phyloP scores from a whole-genome alignment of 768 basidiomycete genomes.

The Amyloporia xantha region DNA sequence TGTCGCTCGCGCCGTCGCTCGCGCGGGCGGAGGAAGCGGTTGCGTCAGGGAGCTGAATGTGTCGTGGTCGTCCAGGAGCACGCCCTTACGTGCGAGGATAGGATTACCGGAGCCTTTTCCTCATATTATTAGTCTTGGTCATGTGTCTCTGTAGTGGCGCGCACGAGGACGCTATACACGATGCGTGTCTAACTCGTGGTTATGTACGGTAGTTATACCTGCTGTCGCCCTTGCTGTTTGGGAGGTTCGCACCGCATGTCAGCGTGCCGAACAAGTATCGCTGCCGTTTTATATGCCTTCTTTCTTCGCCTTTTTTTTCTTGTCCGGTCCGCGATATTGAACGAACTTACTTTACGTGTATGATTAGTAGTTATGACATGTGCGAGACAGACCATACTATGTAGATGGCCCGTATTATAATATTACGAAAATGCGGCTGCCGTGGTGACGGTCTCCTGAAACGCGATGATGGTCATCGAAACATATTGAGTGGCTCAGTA shows the following conservation, averaged over 20 bases:
- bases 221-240: neutral
- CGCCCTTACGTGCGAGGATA: too few species aligned
- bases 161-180: neutral
- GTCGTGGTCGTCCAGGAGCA: too few species aligned
- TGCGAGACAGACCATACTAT: neutral
- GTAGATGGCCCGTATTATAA: neutral
- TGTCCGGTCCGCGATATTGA: neutral
- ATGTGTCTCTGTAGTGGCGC: neutral
- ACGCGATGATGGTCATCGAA: neutral
- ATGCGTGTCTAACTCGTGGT: neutral
- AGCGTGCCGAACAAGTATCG: neutral
- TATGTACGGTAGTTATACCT: neutral
- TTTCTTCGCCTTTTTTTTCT: neutral
- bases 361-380: constrained; percentile 1
- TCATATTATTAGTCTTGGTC: neutral
- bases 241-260: too few species aligned
- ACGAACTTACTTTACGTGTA: constrained; percentile 1
- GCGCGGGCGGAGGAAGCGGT: neutral
- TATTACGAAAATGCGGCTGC: neutral
- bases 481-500: too few species aligned
- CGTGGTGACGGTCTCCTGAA: neutral
- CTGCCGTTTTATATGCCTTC: neutral
- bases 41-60: neutral
- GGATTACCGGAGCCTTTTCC: too few species aligned
- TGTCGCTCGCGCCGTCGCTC: neutral